Evolutionary conservation across 1,284 basidiomycete species (phyloP), one percentile per base, ranked within the genome.

Genomic region (Boletus hoseneyae): DNA sequence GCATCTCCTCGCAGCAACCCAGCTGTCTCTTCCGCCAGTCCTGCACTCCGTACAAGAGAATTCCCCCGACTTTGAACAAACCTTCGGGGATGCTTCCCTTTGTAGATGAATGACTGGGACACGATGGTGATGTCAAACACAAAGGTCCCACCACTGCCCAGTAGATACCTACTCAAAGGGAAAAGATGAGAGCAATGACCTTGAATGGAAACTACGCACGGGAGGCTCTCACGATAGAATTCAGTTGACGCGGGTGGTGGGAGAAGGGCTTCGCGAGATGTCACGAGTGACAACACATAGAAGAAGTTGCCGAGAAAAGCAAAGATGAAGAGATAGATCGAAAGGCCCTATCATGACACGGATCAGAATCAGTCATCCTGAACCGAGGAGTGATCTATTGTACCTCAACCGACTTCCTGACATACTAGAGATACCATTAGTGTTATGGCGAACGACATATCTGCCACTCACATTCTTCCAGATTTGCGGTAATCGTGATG

Each of bases 281-380:
- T 75, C 23, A 95, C 66, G 59, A 96, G 89, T 6, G 92, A 94
- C 38, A 85, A 67, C 48, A 95, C 93, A 65, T 97, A 97, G 64
- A 94, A 91, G 9, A 82, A 70, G 69, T 97, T 97, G 51, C 93
- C 94, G 30, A 90, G 71, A 67, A 97, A 97, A 5, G 94, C 94
- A 64, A 89, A 93, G 40, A 94, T 67, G 67, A 97, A 97, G 18
- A 97, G 78, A 63, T 86, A 85, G 69, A 97, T 87, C n/a, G 93
- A 94, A 37, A 97, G 78, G 6, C 94, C 94, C 79, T 87, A 58
- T 30, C 54, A 45, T 35, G 23, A 41, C 35, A 39, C 13, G 36
- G 15, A 39, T 66, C 42, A 55, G 37, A 35, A 45, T 47, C 45
- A 50, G 35, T 45, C 23, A 53, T 33, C 41, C 39, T 37, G 18